Evolutionary conservation across 352 stramenopile species (phyloP).

Genomic region (Blastocystis sp.): DNA sequence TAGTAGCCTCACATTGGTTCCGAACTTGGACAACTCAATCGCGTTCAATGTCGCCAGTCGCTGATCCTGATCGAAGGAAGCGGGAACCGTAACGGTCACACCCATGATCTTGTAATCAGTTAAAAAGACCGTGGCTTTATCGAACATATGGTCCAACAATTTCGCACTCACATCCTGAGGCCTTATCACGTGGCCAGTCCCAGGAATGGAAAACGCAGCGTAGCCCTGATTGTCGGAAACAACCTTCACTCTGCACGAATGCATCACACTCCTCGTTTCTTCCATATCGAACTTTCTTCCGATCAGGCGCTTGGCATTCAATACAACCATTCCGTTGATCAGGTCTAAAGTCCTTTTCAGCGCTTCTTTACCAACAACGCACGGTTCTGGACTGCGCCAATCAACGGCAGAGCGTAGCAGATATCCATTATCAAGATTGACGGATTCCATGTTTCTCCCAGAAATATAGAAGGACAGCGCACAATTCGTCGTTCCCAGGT

Average conservation of each 20-base stretch:
- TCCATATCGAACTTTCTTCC: conserved; percentile 2
- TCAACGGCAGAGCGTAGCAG: not conserved
- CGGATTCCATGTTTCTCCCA: not conserved
- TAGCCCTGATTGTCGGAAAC: not conserved
- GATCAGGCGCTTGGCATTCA: conserved; percentile 44
- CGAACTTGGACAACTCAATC: not conserved
- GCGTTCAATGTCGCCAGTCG: not conserved
- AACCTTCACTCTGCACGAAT: conserved; percentile 35
- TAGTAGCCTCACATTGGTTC: not conserved
- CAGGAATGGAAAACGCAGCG: conserved; percentile 6
- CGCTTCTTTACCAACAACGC: not conserved
- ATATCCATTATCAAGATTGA: not conserved
- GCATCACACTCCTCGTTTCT: not conserved
- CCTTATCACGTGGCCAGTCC: not conserved
- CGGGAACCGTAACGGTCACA: not conserved
- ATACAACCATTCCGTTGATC: conserved; percentile 2
- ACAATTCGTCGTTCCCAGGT: conserved; percentile 32
- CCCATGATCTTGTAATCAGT: not conserved
- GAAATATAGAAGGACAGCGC: not conserved
- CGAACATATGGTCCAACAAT: not conserved
- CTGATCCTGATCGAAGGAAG: not conserved
- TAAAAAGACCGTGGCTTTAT: not conserved
- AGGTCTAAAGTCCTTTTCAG: not conserved
- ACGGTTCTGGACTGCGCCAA: not conserved
- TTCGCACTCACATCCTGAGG: not conserved